phyloP scores from a whole-genome alignment of 371 early-diverging fungal species.

The Rhizopus arrhizus region DNA sequence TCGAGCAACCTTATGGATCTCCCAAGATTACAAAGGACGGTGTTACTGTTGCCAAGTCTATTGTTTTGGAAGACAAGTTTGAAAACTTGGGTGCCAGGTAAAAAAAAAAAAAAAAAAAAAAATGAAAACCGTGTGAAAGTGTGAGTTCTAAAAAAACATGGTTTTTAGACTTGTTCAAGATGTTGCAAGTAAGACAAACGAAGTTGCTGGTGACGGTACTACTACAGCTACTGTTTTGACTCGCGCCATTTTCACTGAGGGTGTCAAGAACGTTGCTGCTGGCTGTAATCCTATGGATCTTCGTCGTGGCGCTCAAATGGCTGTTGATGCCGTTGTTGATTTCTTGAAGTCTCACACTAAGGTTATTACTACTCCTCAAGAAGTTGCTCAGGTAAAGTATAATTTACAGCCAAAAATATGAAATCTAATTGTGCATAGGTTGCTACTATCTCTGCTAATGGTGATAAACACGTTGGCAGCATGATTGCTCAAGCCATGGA shows the following conservation, averaged over 20 bases:
- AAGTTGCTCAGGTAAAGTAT: constrained; percentile 85
- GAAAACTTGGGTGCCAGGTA: constrained; percentile 96
- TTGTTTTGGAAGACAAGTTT: constrained; percentile 93
- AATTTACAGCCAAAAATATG: too few species aligned
- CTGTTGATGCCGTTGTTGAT: constrained; percentile 89
- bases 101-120: constrained; percentile 1
- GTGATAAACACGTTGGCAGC: constrained; percentile 92
- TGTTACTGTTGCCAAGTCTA: constrained; percentile 97
- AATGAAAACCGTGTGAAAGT: too few species aligned
- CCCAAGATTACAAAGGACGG: constrained; percentile 99
- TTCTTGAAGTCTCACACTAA: constrained; percentile 85
- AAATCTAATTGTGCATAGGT: background rate
- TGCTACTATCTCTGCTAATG: constrained; percentile 98
- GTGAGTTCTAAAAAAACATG: too few species aligned
- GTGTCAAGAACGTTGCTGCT: constrained; percentile 97
- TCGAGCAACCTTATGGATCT: constrained; percentile 95
- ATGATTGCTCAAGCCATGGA: constrained; percentile 98
- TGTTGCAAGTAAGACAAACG: constrained; percentile 99
- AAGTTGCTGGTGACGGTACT: constrained; percentile 98
- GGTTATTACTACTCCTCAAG: constrained; percentile 90
- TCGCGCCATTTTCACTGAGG: constrained; percentile 97
- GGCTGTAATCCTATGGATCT: constrained; percentile 98
- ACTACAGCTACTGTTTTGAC: constrained; percentile 98
- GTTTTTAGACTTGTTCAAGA: constrained; percentile 88
- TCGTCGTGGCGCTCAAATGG: constrained; percentile 92